Conservation (phyloP, 352 stramenopile species). For the Stramenopiles sp. region DNA sequence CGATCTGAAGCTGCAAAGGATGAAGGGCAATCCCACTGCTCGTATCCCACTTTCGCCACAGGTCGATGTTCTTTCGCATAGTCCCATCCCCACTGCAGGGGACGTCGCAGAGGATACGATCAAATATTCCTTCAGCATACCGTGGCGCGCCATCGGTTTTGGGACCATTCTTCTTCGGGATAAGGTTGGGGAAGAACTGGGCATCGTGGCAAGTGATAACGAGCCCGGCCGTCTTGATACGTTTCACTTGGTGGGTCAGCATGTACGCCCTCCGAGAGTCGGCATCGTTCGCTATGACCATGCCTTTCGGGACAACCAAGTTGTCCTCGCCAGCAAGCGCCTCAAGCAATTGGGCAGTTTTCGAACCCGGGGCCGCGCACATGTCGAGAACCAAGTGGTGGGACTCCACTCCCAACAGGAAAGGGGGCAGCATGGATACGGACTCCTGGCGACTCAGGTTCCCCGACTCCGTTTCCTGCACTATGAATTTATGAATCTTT, state of each 20-base stretch:
- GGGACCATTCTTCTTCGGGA: conserved; percentile 20
- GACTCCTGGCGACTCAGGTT: conserved; percentile 92
- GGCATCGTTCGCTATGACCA: conserved; percentile 88
- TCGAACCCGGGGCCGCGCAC: conserved; percentile 93
- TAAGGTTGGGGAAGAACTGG: conserved; percentile 79
- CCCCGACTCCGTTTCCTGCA: conserved; percentile 70
- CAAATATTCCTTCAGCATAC: conserved; percentile 59
- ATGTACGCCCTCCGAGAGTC: conserved; percentile 93
- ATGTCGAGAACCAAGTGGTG: conserved; percentile 87
- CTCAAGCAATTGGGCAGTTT: conserved; percentile 95
- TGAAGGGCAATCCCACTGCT: conserved; percentile 73
- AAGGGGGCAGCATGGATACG: conserved; percentile 94
- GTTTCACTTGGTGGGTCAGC: conserved; percentile 88
- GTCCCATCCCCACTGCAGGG: conserved; percentile 96
- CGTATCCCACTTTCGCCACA: conserved; percentile 80
- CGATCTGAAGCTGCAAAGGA: conserved; percentile 80
- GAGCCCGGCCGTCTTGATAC: conserved; percentile 73
- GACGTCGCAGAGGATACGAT: conserved; percentile 94
- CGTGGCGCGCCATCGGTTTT: conserved; percentile 19
- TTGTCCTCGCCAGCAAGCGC: conserved; percentile 20
- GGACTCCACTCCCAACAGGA: conserved; percentile 79
- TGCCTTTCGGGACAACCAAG: conserved; percentile 35
- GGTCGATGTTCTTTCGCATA: conserved; percentile 86
- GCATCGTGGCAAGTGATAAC: conserved; percentile 87
- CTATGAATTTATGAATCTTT: too few relatives aligned